A percentile compares a stretch with the other conserved stretches of the same genome.
These are phyloP conservation scores for Colletotrichum falcatum DNA, from an alignment of 2,329 filamentous ascomycete genomes.

Conservation along the genomic window DNA sequence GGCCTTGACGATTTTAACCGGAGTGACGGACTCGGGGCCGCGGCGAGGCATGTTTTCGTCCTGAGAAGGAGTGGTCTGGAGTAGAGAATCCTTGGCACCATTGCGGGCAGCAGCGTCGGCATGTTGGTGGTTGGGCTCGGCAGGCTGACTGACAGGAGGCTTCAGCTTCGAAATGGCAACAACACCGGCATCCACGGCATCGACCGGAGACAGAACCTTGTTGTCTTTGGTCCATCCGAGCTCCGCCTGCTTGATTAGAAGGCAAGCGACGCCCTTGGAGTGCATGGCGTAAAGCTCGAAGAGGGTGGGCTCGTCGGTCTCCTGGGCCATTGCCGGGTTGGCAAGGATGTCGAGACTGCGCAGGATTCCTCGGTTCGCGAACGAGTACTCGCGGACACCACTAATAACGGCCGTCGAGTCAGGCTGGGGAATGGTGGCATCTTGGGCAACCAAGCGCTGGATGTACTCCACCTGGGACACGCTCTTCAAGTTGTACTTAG, in stretches of 20 bases:
- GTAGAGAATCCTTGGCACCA: conserved; percentile 52
- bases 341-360: conserved; percentile 91
- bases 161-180: conserved; percentile 81
- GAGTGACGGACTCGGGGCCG: conserved; percentile 49
- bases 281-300: conserved; percentile 99
- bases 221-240: conserved; percentile 92
- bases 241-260: conserved; percentile 88
- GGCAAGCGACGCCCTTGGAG: conserved; percentile 93
- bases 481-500: conserved; percentile 86
- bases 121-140: conserved; percentile 56
- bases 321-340: conserved; percentile 72
- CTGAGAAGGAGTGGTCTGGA: conserved; percentile 46
- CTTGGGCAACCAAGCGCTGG: conserved; percentile 78
- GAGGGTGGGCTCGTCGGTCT: conserved; percentile 76
- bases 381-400: conserved; percentile 94
- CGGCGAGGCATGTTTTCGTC: conserved; percentile 49
- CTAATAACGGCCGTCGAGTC: conserved; percentile 98
- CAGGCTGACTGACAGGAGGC: conserved; percentile 59
- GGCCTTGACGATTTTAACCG: conserved; percentile 54
- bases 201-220: conserved; percentile 83
- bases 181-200: conserved; percentile 79
- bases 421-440: conserved; percentile 80
- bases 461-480: conserved; percentile 92
- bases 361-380: conserved; percentile 85
- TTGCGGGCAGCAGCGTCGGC: conserved; percentile 47